Evolutionary conservation across 139 green algal species (phyloP), one percentile per base, ranked within the genome.

Genomic region (Marvania coccoides): DNA sequence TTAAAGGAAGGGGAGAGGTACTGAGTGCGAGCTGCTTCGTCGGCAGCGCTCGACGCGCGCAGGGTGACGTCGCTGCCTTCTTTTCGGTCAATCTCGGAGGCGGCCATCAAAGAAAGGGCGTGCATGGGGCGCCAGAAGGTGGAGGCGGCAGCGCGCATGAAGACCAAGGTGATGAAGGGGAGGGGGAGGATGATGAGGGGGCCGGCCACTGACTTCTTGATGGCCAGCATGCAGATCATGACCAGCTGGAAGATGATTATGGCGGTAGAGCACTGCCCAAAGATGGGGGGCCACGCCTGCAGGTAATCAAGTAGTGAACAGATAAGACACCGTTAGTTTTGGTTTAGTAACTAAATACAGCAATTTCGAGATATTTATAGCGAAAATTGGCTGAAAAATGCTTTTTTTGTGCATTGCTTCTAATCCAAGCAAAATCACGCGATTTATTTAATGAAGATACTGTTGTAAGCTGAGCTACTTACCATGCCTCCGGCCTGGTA

Each of bases 191-290:
- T 79, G 24, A 75, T 12, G 23, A 75, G 33, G 47, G 59, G 37
- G 1, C 45, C 30, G 2, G 15, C 68, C 3, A 69, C 14, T 5
- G 19, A 45, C 36, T 81, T 69, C 75, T 92, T 90, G 28, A 90
- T 54, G 38, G 62, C 57, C 36, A 90, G 61, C 15, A 91, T 62
- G 4, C 63, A 76, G 9, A 86, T 60, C 78, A 85, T 86, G 29
- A 85, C 72, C 15, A 88, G 46, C 65, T 91, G 84, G 61, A 88
- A 82, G 65, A 88, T 76, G 60, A 88, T 69, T 34, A 88, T 47
- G 4, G 67, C 78, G 2, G 60, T 48, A 59, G 87, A 79, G 42
- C 83, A 71, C 57, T 91, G 84, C 28, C 80, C 40, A 56, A 86
- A 89, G 24, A 86, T 67, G 31, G 83, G 69, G 7, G 28, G 28